Base-by-base conservation (phyloP, 1,139 yeast genomes). In the Diutina siamensis region DNA sequence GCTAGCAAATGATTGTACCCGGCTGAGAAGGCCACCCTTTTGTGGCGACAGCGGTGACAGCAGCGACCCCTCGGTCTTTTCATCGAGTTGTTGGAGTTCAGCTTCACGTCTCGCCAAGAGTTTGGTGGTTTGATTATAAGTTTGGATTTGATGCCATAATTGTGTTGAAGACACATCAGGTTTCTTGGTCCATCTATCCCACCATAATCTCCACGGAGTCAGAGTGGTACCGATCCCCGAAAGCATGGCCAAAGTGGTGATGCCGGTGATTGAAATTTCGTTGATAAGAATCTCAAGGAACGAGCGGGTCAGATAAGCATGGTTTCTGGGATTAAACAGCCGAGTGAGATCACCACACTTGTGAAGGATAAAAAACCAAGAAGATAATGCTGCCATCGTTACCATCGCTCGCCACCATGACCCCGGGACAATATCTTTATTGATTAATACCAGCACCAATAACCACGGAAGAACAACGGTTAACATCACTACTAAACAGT, bases 191-290 rank as follows among this genome's bases (percentile, higher is more conserved):
- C 49, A 31, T 13, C 44, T 35, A 20, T 62, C 65, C 0, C 83
- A 79, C 0, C 49, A 50, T 35, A 47, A 46, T 9, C 35, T 47
- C 28, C 49, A 87, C 80, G n/a, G 88, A 72, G 15, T 79, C 76
- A 10, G 88, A 21, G 48, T 46, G n/a, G 50, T 80, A 1, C 92
- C 92, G 41, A 84, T 67, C 0, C 94, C 94, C 2, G 88, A 80
- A 35, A 85, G 62, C 1, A 76, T 58, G 0, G 89, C 87, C 72
- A 83, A 80, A 35, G 80, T 64, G 1, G 86, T 77, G 22, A 84
- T 79, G 1, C 95, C 95, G 15, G 79, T 71, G 45, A 84, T 71
- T 2, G 85, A 80, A 3, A 84, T 64, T 50, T 83, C 76, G 46
- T 82, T 78, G 34, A 80, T 68, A 51, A 70, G 72, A 45, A 53